A percentile compares a stretch with the other conserved stretches of the same genome.
Evolutionary conservation across 495 filamentous ascomycete genomes (phyloP).

Genomic region (Penicillium antarcticum): DNA sequence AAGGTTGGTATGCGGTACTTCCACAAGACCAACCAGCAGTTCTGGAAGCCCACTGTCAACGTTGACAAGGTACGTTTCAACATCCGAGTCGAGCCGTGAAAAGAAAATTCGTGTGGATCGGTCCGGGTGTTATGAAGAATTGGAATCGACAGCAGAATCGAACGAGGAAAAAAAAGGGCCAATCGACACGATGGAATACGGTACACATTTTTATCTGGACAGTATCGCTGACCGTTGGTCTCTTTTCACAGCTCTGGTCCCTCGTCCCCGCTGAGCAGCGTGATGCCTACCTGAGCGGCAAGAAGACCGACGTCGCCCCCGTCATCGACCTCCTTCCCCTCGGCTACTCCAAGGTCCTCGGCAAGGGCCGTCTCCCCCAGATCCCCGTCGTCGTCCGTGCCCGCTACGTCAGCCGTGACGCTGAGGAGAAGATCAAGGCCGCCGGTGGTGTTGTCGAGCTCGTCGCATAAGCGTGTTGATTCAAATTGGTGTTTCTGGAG

Average conservation of each 20-base stretch:
- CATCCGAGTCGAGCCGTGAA: conserved; percentile 9
- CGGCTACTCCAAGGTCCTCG: conserved; percentile 90
- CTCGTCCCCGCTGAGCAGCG: conserved; percentile 79
- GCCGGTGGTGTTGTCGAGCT: conserved; percentile 89
- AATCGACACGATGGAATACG: background rate
- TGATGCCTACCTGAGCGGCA: conserved; percentile 72
- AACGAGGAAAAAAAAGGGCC: background rate
- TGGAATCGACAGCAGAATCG: background rate
- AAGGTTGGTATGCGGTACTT: conserved; percentile 97
- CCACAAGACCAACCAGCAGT: conserved; percentile 84
- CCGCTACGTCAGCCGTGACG: conserved; percentile 80
- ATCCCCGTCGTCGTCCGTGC: conserved; percentile 86
- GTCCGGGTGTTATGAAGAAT: background rate
- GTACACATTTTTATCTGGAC: conserved; percentile 1
- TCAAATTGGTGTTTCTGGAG: conserved; percentile 25
- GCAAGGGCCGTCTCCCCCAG: conserved; percentile 85
- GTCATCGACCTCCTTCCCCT: conserved; percentile 90
- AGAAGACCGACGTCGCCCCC: conserved; percentile 76
- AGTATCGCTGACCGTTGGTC: conserved; percentile 18
- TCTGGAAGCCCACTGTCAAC: conserved; percentile 92
- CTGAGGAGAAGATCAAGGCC: conserved; percentile 93
- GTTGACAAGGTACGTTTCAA: conserved; percentile 72
- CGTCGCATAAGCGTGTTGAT: conserved; percentile 70
- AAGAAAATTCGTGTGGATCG: background rate
- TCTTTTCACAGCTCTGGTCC: conserved; percentile 65